These are phyloP conservation scores for Teratosphaeria pseudoeucalypti DNA, from an alignment of 2,329 filamentous ascomycete genomes.

Conservation along the genomic window DNA sequence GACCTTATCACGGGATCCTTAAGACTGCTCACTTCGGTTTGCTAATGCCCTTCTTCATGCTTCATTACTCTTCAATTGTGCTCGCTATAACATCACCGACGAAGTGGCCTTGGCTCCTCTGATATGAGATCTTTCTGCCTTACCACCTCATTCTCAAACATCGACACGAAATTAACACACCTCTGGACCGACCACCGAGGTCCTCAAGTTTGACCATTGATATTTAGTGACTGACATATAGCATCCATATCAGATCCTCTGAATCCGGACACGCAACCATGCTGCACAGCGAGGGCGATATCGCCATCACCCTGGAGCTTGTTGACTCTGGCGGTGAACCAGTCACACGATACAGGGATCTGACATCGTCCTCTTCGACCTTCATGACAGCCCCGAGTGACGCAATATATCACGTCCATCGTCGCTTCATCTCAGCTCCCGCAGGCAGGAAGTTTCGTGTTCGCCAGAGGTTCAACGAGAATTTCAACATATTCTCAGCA, in stretches of 20 bases:
- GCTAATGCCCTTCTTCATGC: too few species aligned
- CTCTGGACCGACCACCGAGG: too few species aligned
- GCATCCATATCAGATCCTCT: too few species aligned
- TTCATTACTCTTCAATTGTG: too few species aligned
- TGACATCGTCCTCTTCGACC: not conserved
- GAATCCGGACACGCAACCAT: not conserved
- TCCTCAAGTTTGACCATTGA: too few species aligned
- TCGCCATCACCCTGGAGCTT: not conserved
- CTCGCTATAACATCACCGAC: too few species aligned
- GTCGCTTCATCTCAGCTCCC: not conserved
- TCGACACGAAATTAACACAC: not conserved
- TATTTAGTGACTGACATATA: too few species aligned
- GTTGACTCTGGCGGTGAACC: not conserved
- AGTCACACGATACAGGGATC: not conserved
- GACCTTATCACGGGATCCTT: not conserved
- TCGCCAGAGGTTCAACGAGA: not conserved
- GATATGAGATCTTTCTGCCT: too few species aligned
- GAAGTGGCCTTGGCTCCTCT: too few species aligned
- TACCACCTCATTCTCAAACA: not conserved
- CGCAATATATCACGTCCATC: not conserved
- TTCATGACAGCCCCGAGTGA: not conserved
- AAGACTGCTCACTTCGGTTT: not conserved
- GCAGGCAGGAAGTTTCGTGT: not conserved
- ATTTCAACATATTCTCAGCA: not conserved
- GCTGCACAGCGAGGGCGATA: not conserved